phyloP scores from a whole-genome alignment of 768 basidiomycete genomes.

The Lentinus brumalis region DNA sequence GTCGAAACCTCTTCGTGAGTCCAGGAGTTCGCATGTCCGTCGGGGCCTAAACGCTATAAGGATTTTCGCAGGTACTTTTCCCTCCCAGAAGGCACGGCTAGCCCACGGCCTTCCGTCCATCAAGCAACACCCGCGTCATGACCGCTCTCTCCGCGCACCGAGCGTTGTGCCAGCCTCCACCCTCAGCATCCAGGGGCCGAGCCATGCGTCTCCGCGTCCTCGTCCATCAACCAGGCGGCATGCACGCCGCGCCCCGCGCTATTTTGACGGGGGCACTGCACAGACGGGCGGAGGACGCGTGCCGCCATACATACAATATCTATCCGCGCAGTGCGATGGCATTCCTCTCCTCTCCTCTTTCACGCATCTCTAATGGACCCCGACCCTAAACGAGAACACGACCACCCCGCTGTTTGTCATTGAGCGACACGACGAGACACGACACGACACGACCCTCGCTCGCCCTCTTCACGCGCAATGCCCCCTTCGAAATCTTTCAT shows the following conservation, averaged over 20 bases:
- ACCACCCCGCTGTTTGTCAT: neutral
- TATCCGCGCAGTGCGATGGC: neutral
- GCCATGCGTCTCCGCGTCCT: neutral
- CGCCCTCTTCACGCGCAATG: slow-evolving; percentile 6
- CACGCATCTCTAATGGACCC: slow-evolving; percentile 17
- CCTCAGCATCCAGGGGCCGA: neutral
- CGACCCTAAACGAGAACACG: slow-evolving; percentile 4
- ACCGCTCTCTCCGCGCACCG: neutral
- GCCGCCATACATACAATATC: neutral
- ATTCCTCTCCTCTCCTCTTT: neutral
- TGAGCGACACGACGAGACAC: neutral
- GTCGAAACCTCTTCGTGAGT: neutral
- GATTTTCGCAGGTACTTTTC: neutral
- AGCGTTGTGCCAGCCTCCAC: neutral
- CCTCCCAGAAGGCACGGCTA: neutral
- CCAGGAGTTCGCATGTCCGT: neutral
- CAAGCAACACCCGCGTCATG: neutral
- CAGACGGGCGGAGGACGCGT: slow-evolving; percentile 7
- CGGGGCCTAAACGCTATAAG: neutral
- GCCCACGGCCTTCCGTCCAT: neutral
- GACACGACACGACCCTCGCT: neutral
- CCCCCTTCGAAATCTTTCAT: slow-evolving; percentile 4
- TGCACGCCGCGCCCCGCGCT: slow-evolving; percentile 2
- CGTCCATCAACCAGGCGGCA: slow-evolving; percentile 1
- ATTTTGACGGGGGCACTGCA: slow-evolving; percentile 1